Percentiles rank a stretch among this genome's conserved stretches.
Evolutionary conservation across 2,329 filamentous ascomycete species (phyloP).

Genomic region (Endoconidiophora laricicola): DNA sequence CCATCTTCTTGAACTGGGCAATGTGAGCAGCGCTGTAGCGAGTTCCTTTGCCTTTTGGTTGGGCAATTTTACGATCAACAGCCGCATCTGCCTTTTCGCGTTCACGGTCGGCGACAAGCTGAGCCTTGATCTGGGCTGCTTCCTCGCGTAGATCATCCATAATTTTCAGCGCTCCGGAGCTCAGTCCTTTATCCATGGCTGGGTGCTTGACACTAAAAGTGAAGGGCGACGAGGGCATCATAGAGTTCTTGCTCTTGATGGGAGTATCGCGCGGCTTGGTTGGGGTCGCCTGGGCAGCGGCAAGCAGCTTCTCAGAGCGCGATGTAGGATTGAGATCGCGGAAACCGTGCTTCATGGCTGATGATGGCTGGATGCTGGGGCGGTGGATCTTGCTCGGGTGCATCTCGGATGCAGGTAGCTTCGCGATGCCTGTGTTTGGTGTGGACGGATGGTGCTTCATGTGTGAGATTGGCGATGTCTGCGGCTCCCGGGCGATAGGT

Average conservation of each 20-base stretch:
- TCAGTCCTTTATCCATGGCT: conserved; percentile 34
- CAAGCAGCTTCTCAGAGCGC: conserved; percentile 15
- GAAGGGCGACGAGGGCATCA: conserved; percentile 41
- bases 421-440: conserved; percentile 48
- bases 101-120: conserved; percentile 46
- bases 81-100: conserved; percentile 30
- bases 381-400: conserved; percentile 71
- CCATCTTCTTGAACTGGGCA: conserved; percentile 92
- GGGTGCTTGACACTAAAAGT: conserved; percentile 44
- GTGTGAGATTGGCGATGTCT: conserved; percentile 5
- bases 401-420: conserved; percentile 69
- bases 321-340: conserved; percentile 39
- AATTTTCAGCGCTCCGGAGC: conserved; percentile 42
- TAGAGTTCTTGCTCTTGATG: conserved; percentile 31
- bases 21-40: conserved; percentile 77
- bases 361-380: conserved; percentile 61
- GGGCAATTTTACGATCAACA: conserved; percentile 53
- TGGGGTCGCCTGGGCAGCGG: conserved; percentile 25
- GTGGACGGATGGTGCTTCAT: conserved; percentile 26
- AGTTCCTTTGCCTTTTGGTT: conserved; percentile 58
- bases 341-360: conserved; percentile 69
- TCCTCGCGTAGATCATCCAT: conserved; percentile 56
- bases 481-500: neutral
- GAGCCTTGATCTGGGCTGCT: conserved; percentile 51
- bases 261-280: conserved; percentile 31